These are phyloP conservation scores for Corchorus capsularis DNA, from an alignment of 345 rosid species.

Conservation along the genomic window DNA sequence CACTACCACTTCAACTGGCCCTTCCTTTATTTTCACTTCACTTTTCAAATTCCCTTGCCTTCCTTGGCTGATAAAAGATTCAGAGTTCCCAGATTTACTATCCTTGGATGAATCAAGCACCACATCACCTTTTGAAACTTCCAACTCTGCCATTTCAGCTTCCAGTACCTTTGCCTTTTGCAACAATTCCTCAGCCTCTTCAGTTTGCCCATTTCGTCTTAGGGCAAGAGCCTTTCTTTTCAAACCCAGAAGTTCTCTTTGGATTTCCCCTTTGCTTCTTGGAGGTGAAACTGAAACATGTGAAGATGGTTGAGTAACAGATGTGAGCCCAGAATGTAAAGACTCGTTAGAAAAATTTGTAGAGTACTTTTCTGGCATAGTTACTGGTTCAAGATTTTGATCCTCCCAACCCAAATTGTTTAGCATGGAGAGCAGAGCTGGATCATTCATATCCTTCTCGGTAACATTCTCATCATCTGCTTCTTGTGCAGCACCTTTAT, in stretches of 20 bases:
- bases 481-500: slow-evolving; percentile 30
- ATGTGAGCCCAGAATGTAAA: slow-evolving; percentile 26
- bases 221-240: slow-evolving; percentile 61
- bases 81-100: slow-evolving; percentile 23
- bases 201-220: slow-evolving; percentile 56
- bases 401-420: slow-evolving; percentile 64
- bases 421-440: slow-evolving; percentile 47
- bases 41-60: slow-evolving; percentile 22
- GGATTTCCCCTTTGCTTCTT: slow-evolving; percentile 56
- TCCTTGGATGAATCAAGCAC: slow-evolving; percentile 25
- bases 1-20: slow-evolving; percentile 13
- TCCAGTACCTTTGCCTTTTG: slow-evolving; percentile 47
- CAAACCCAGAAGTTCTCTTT: slow-evolving; percentile 57
- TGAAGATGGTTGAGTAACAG: slow-evolving; percentile 3
- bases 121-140: slow-evolving; percentile 33
- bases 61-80: slow-evolving; percentile 19
- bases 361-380: slow-evolving; percentile 26
- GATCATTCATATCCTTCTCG: slow-evolving; percentile 65
- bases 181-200: slow-evolving; percentile 56
- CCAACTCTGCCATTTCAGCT: slow-evolving; percentile 54
- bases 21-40: slow-evolving; percentile 16
- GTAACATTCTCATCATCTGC: slow-evolving; percentile 47
- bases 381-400: slow-evolving; percentile 38
- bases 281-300: slow-evolving; percentile 22
- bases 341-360: slow-evolving; percentile 31